Percentiles rank a stretch among this genome's conserved stretches.
These are phyloP conservation scores for Gyrodon lividus DNA, from an alignment of 768 basidiomycete genomes.

Conservation along the genomic window DNA sequence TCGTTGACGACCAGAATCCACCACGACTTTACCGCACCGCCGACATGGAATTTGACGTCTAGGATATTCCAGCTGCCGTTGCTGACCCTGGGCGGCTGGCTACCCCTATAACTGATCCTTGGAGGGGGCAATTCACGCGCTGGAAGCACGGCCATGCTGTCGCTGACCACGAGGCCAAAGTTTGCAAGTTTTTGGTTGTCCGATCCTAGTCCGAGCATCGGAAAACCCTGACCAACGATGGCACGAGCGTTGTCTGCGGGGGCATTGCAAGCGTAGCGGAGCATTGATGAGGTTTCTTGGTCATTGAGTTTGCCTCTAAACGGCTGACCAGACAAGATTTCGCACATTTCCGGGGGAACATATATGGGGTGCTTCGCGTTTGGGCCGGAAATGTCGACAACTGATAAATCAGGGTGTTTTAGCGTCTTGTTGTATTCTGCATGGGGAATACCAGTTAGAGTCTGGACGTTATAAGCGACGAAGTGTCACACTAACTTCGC, in stretches of 20 bases:
- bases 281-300: slow-evolving; percentile 69
- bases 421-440: slow-evolving; percentile 61
- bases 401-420: slow-evolving; percentile 47
- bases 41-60: slow-evolving; percentile 63
- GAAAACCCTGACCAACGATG: slow-evolving; percentile 60
- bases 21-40: slow-evolving; percentile 55
- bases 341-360: slow-evolving; percentile 72
- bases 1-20: slow-evolving; percentile 68
- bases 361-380: slow-evolving; percentile 32
- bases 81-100: slow-evolving; percentile 39
- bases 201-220: slow-evolving; percentile 49
- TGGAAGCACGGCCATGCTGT: slow-evolving; percentile 62
- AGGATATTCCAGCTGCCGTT: slow-evolving; percentile 80
- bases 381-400: slow-evolving; percentile 52
- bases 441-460: slow-evolving; percentile 4
- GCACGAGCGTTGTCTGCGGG: slow-evolving; percentile 57
- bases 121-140: slow-evolving; percentile 65
- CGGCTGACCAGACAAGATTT: slow-evolving; percentile 56
- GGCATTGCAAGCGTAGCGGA: slow-evolving; percentile 61
- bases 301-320: slow-evolving; percentile 61
- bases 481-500: slow-evolving; percentile 43
- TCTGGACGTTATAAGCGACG: neutral
- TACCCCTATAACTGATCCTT: slow-evolving; percentile 50
- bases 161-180: slow-evolving; percentile 58
- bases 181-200: slow-evolving; percentile 40